A percentile compares a stretch with the other conserved stretches of the same genome.
phyloP scores from a whole-genome alignment of 106 monocot species.

The Narthecium ossifragum region DNA sequence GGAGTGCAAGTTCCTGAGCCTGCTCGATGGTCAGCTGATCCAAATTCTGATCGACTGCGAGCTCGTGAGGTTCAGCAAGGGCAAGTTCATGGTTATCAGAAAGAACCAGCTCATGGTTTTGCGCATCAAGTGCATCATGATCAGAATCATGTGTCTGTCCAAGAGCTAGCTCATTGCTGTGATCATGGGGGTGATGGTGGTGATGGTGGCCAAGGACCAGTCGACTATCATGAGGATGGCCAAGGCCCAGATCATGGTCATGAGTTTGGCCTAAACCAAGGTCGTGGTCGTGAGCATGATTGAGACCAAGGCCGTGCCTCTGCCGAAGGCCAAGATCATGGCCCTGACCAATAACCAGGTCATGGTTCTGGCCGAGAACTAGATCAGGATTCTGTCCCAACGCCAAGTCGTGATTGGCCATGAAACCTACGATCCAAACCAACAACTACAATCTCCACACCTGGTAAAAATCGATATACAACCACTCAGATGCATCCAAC shows the following conservation, averaged over 20 bases:
- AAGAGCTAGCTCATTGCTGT: slow-evolving; percentile 34
- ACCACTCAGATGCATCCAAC: not conserved
- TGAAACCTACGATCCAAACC: slow-evolving; percentile 9
- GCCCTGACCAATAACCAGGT: slow-evolving; percentile 45
- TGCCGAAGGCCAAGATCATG: slow-evolving; percentile 44
- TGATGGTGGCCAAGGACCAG: slow-evolving; percentile 34
- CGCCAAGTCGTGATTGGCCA: slow-evolving; percentile 84
- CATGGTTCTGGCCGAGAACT: slow-evolving; percentile 54
- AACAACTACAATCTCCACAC: slow-evolving; percentile 4
- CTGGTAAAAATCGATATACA: not conserved
- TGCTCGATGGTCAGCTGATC: slow-evolving; percentile 56
- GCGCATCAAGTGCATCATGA: slow-evolving; percentile 12
- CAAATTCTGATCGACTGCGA: slow-evolving; percentile 33
- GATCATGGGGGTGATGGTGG: slow-evolving; percentile 20
- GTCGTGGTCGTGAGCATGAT: slow-evolving; percentile 38
- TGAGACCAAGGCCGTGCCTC: slow-evolving; percentile 39
- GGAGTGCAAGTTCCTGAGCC: slow-evolving; percentile 61
- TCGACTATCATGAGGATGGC: slow-evolving; percentile 26
- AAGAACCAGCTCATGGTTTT: slow-evolving; percentile 27
- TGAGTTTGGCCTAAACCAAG: slow-evolving; percentile 22
- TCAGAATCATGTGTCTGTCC: slow-evolving; percentile 32
- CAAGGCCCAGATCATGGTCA: slow-evolving; percentile 24
- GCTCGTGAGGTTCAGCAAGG: slow-evolving; percentile 58
- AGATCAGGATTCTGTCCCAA: slow-evolving; percentile 69
- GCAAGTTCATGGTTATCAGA: slow-evolving; percentile 65